Percentiles rank a stretch among this genome's conserved stretches.
phyloP scores from a whole-genome alignment of 2,329 filamentous ascomycete genomes.

The Septoria petroselini region DNA sequence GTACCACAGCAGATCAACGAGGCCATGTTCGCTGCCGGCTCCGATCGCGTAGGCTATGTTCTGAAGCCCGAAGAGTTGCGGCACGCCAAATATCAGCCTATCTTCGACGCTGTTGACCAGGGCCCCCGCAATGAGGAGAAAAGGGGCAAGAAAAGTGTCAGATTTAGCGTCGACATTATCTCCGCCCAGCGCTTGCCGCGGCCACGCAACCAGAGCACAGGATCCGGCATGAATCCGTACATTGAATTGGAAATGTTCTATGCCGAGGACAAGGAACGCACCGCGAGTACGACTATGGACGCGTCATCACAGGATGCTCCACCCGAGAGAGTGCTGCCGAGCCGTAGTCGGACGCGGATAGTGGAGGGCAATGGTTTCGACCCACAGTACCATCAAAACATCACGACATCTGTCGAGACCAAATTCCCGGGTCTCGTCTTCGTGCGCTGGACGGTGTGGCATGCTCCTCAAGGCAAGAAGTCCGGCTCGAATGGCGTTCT shows the following conservation, averaged over 20 bases:
- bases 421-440: constrained; percentile 93
- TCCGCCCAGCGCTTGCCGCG: constrained; percentile 94
- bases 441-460: constrained; percentile 87
- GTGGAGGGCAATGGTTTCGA: constrained; percentile 90
- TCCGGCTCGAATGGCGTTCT: constrained; percentile 59
- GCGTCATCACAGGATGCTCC: constrained; percentile 62
- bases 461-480: constrained; percentile 72
- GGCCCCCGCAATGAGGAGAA: constrained; percentile 55
- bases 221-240: constrained; percentile 82
- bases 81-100: constrained; percentile 57
- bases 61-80: constrained; percentile 86
- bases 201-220: constrained; percentile 67
- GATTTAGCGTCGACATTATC: constrained; percentile 82
- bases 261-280: constrained; percentile 84
- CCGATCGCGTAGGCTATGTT: constrained; percentile 85
- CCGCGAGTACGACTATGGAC: constrained; percentile 64
- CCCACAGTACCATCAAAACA: constrained; percentile 76
- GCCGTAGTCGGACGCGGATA: constrained; percentile 75
- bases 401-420: constrained; percentile 81
- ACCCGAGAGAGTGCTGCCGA: constrained; percentile 67
- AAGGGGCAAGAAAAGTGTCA: constrained; percentile 75
- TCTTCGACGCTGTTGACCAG: constrained; percentile 52
- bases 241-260: constrained; percentile 93
- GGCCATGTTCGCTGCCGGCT: constrained; percentile 92
- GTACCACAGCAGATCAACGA: constrained; percentile 93